phyloP scores from a whole-genome alignment of 2,329 filamentous ascomycete genomes.

The Ambrosiella xylebori region DNA sequence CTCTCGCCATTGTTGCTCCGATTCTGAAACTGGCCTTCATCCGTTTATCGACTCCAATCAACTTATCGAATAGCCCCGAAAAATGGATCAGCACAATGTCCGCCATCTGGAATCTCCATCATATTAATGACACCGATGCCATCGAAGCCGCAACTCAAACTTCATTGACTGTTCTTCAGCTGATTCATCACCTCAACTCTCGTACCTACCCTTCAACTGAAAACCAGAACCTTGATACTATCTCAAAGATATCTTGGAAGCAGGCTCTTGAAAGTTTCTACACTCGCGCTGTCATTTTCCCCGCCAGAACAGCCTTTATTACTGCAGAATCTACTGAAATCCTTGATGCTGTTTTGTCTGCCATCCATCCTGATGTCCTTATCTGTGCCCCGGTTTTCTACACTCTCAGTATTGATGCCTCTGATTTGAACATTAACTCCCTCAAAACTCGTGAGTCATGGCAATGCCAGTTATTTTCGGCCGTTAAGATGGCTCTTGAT shows the following conservation, averaged over 20 bases:
- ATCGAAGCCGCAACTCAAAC: slow-evolving; percentile 31
- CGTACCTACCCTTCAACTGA: not conserved
- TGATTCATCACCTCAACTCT: slow-evolving; percentile 17
- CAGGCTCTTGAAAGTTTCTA: slow-evolving; percentile 31
- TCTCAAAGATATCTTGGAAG: slow-evolving; percentile 23
- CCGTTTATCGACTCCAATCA: not conserved
- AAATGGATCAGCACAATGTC: slow-evolving; percentile 31
- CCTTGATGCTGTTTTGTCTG: slow-evolving; percentile 25
- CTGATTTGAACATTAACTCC: slow-evolving; percentile 10
- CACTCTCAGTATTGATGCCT: slow-evolving; percentile 21
- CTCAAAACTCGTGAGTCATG: slow-evolving; percentile 23
- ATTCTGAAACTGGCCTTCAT: slow-evolving; percentile 23
- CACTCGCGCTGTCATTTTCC: slow-evolving; percentile 33
- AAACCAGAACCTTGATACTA: slow-evolving; percentile 1
- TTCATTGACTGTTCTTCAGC: slow-evolving; percentile 21
- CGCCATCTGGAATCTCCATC: slow-evolving; percentile 35
- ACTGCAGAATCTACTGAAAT: slow-evolving; percentile 25
- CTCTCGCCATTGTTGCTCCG: slow-evolving; percentile 27
- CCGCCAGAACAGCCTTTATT: slow-evolving; percentile 31
- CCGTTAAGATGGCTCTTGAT: slow-evolving; percentile 18
- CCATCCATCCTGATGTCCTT: slow-evolving; percentile 21
- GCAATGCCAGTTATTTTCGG: slow-evolving; percentile 23
- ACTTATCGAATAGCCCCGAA: slow-evolving; percentile 16
- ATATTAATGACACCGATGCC: slow-evolving; percentile 31
- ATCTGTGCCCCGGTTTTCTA: slow-evolving; percentile 29